Base-by-base conservation (phyloP, 768 basidiomycete species). In the Mycena capillaripes region DNA sequence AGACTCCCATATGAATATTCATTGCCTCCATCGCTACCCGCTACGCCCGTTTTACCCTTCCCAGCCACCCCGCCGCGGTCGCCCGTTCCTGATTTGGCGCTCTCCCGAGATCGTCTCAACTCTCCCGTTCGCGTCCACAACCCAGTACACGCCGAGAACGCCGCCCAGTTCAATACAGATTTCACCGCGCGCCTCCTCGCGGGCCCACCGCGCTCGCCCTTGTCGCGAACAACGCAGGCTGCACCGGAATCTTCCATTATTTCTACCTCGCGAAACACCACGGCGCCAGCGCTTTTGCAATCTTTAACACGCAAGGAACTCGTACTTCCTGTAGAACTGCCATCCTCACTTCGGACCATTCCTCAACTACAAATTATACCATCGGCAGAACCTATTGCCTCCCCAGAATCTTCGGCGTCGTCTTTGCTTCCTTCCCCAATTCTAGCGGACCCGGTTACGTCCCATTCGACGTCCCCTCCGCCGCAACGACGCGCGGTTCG, bases 1-100 rank as follows among this genome's bases (percentile, higher is more conserved):
- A 66, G 50, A 57, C 64, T 62, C 42, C 10, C 64, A 14, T 60
- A 71, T 34, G 30, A 71, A 36, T 58, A 58, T 23, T 25, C 66
- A 17, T 25, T 38, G 10, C 42, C 55, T 21, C 19, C 64, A 56
- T 71, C 63, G 11, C 61, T 50, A 38, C 69, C 55, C 32, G 14
- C 62, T 34, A 65, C 62, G 1, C 69, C 62, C 25, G 48, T 53
- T 40, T 34, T 30, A 27, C 48, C 48, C 34, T 48, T 25, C 6
- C 69, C 62, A 25, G 34, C 25, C 52, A 55, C 66, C 25, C 66
- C 66, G 25, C 66, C 50, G n/a, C 48, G n/a, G n/a, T 69, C 52
- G 50, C 38, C 52, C 2, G 30, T 52, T 1, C 46, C 5, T 30
- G 53, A 70, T 58, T 38, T 42, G 23, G 34, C 32, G 36, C 55